These are phyloP conservation scores for Cyberlindnera nakhonratchasimensis DNA, from an alignment of 805 yeast species.

Conservation along the genomic window DNA sequence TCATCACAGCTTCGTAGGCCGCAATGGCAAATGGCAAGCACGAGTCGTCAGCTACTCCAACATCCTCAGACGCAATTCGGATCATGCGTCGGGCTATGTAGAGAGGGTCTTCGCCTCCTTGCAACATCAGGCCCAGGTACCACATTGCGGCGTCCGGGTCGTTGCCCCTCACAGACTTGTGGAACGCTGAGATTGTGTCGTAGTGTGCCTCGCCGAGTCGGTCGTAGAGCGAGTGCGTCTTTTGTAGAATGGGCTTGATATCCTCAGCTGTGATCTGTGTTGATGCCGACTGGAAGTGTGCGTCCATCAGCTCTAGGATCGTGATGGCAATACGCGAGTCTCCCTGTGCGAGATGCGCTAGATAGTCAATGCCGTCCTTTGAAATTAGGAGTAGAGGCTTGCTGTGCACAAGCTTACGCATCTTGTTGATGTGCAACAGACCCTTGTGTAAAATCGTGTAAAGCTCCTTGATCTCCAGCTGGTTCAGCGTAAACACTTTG, in stretches of 20 bases:
- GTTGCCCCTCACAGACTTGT: conserved; percentile 86
- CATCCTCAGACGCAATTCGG: conserved; percentile 91
- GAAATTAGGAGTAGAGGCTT: conserved; percentile 50
- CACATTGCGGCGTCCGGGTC: conserved; percentile 88
- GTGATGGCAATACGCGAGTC: conserved; percentile 86
- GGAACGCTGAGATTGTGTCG: conserved; percentile 94
- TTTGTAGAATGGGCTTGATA: conserved; percentile 41
- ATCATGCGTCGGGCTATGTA: conserved; percentile 90
- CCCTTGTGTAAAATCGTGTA: conserved; percentile 54
- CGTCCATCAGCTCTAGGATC: conserved; percentile 68
- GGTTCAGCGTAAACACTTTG: conserved; percentile 66
- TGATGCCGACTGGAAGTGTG: conserved; percentile 35
- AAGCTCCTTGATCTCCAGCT: conserved; percentile 49
- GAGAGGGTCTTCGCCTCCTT: conserved; percentile 91
- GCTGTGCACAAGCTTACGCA: conserved; percentile 50
- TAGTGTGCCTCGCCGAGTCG: conserved; percentile 89
- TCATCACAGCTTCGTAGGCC: conserved; percentile 81
- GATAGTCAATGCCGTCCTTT: conserved; percentile 57
- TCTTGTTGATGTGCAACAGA: conserved; percentile 51
- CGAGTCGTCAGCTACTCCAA: conserved; percentile 80
- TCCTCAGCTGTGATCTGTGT: conserved; percentile 12
- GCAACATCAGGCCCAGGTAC: conserved; percentile 82
- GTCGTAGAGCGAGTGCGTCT: conserved; percentile 69
- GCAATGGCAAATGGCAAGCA: conserved; percentile 86
- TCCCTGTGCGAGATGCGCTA: conserved; percentile 77